These are phyloP conservation scores for Yamadazyma laniorum DNA, from an alignment of 805 yeast genomes.

Conservation along the genomic window DNA sequence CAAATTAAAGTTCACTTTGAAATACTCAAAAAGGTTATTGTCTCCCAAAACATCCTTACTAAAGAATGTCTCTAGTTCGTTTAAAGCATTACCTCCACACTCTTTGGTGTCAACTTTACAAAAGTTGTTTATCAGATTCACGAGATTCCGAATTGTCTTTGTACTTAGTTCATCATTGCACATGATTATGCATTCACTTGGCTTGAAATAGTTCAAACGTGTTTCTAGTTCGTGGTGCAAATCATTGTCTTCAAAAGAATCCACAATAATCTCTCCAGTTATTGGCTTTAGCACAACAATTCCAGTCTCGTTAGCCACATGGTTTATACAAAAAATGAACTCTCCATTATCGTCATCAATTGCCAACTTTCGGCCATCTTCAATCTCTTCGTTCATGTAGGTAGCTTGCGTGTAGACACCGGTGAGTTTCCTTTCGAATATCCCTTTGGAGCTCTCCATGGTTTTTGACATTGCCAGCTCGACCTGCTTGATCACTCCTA, in stretches of 20 bases:
- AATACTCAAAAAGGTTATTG: slow-evolving; percentile 23
- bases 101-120: slow-evolving; percentile 10
- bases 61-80: slow-evolving; percentile 3
- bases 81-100: slow-evolving; percentile 4
- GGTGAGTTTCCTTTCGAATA: slow-evolving; percentile 68
- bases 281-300: slow-evolving; percentile 66
- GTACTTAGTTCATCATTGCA: slow-evolving; percentile 22
- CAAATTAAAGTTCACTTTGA: slow-evolving; percentile 18
- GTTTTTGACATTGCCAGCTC: slow-evolving; percentile 77
- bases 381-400: slow-evolving; percentile 59
- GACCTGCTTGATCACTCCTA: slow-evolving; percentile 82
- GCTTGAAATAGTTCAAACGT: slow-evolving; percentile 68
- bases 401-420: slow-evolving; percentile 82
- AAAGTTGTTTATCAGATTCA: slow-evolving; percentile 13
- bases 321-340: slow-evolving; percentile 47
- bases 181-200: slow-evolving; percentile 58
- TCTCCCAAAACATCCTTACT: slow-evolving; percentile 3
- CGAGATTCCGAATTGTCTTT: slow-evolving; percentile 16
- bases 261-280: slow-evolving; percentile 76
- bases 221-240: slow-evolving; percentile 68
- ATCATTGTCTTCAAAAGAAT: slow-evolving; percentile 60
- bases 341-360: slow-evolving; percentile 33
- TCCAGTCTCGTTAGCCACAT: slow-evolving; percentile 26
- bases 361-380: slow-evolving; percentile 9
- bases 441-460: slow-evolving; percentile 45